Evolutionary conservation across 2,329 filamentous ascomycete species (phyloP).

Genomic region (Mariannaea elegans): DNA sequence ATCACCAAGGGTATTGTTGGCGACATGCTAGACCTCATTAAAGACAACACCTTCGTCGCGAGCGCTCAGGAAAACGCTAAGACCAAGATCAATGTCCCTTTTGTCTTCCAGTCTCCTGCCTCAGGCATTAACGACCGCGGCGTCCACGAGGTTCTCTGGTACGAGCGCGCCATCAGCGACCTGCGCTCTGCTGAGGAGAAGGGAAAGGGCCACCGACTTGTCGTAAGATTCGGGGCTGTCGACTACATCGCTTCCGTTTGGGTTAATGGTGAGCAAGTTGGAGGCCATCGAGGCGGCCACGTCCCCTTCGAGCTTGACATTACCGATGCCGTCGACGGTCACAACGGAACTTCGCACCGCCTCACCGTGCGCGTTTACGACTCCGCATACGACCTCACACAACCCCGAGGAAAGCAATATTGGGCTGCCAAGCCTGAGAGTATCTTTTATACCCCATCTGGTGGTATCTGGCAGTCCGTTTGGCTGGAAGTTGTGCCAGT

Average conservation of each 20-base stretch:
- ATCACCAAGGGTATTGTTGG: conserved; percentile 57
- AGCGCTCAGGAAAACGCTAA: conserved; percentile 50
- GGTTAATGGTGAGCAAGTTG: conserved; percentile 62
- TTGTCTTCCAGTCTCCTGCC: conserved; percentile 70
- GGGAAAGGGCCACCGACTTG: conserved; percentile 50
- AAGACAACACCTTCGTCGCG: conserved; percentile 53
- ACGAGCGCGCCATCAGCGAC: conserved; percentile 63
- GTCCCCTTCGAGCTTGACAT: conserved; percentile 68
- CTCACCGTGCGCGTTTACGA: conserved; percentile 69
- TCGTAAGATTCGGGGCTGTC: conserved; percentile 68
- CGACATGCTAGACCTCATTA: conserved; percentile 57
- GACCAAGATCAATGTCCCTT: conserved; percentile 68
- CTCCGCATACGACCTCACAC: conserved; percentile 70
- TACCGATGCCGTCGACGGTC: conserved; percentile 54
- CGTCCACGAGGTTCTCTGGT: conserved; percentile 75
- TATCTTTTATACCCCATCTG: conserved; percentile 67
- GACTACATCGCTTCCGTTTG: conserved; percentile 69
- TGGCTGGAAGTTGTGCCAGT: conserved; percentile 65
- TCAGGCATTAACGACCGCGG: conserved; percentile 69
- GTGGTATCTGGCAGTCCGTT: conserved; percentile 67
- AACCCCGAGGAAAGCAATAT: conserved; percentile 75
- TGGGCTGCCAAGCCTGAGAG: conserved; percentile 69
- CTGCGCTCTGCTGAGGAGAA: conserved; percentile 55
- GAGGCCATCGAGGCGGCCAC: conserved; percentile 66
- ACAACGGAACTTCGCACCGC: conserved; percentile 42